Evolutionary conservation across 805 yeast species (phyloP), one percentile per base, ranked within the genome.

Genomic region (Komagataella phaffii): DNA sequence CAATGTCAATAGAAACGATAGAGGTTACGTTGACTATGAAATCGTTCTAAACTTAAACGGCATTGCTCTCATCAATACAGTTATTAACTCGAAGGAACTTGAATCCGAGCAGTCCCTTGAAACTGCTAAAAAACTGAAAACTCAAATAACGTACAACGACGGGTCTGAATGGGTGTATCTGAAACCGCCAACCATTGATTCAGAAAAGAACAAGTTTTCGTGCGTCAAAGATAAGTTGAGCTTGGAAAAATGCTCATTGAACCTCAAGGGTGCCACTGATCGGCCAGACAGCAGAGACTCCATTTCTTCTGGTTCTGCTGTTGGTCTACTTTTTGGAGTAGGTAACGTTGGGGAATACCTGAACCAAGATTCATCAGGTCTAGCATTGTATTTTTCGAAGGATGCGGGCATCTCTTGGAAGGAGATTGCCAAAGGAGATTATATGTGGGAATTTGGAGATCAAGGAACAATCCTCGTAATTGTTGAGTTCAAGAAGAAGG

Each of bases 401-500:
- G 98, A 93, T 67, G 99, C 93, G 2, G 99, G 99, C 53, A 68
- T 80, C 14, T 76, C 89, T 3, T 93, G 98, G 98, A 77, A 66
- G 50, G 95, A 88, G 65, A 70, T 91, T 24, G 73, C 68, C 53
- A 79, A 83, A 54, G 93, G 95, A 3, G 75, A 80, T 1, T 77
- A 79, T 58, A 84, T 85, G 78, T 93, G 98, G 98, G 98, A 90
- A 66, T 93, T 74, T 64, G 98, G 98, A 55, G 99, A 93, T 65
- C 86, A 88, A 56, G 99, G 99, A 17, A 82, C 96, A 0, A 76
- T 93, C 43, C 66, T 93, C 49, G 88, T 88, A 1, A 64, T 90
- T 49, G 91, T 85, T 1, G 73, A 80, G 45, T 79, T 76, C 5
- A 70, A 66, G 3, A 77, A 74, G 21, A 68, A 72, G 6, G 83